Evolutionary conservation across 345 rosid species (phyloP), one percentile per base, ranked within the genome.

Genomic region (Acer saccharum): DNA sequence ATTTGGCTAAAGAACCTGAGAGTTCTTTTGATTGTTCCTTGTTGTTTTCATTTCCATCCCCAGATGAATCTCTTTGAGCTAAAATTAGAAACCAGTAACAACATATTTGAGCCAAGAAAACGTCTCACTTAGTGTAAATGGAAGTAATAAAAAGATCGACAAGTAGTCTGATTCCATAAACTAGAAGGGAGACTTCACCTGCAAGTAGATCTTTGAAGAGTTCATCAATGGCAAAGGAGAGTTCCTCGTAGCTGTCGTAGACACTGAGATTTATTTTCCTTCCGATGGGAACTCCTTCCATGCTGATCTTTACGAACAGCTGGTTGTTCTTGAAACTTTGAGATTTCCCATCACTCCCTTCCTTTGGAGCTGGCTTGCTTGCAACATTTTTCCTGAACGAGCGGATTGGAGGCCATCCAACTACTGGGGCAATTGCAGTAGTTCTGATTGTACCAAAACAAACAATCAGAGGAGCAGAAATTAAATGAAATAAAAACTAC

Each of bases 201-300:
- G 88, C 78, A 77, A 84, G 81, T 55, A 87, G 81, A 25, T 77
- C 86, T 72, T 81, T 71, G 76, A 87, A 87, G 52, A 84, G 88
- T 58, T 87, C 88, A 63, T 87, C 85, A 48, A 87, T 77, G 20
- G 86, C 90, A 54, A 73, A 17, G 9, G 88, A 83, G 62, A 87
- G 86, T 73, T 83, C 82, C 77, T 84, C 80, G 17, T 87, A 87
- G 78, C 84, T 81, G 75, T 84, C 84, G 21, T 84, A 87, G 63
- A 84, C 85, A 75, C 75, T 70, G 71, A 87, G 83, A 72, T 87
- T 79, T 75, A 87, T 72, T 78, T 87, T 87, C 65, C 90, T 81
- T 61, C 90, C 90, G 25, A 87, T 87, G 29, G 86, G 90, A 41
- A 84, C 79, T 20, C 88, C 90, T 65, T 87, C 90, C 88, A 84